Evolutionary conservation across 495 filamentous ascomycete species (phyloP), one percentile per base, ranked within the genome.

Genomic region (Neurospora sp.): DNA sequence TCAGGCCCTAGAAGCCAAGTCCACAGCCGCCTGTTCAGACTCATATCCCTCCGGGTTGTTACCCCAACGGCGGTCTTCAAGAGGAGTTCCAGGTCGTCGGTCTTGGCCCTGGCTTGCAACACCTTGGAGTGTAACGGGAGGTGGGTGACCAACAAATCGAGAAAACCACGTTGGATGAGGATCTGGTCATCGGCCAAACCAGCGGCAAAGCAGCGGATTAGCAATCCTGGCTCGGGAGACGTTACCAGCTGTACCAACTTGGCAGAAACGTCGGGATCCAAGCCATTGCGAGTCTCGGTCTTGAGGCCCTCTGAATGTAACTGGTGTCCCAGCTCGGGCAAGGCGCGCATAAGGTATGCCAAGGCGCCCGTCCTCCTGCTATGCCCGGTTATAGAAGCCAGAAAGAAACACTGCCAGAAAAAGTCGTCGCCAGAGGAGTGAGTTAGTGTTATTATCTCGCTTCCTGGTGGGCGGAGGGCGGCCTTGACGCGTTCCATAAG

Each of bases 391-490:
- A 99, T 97, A 0, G 93, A 89, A 16, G 94, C 93, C 44, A 98
- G 85, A 75, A 99, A 97, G 75, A 99, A 91, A 80, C 93, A 97
- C 83, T 99, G 96, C 96, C 96, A 99, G 79, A 97, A 99, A 79
- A 94, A 97, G 75, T 94, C 92, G 70, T 94, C 92, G 38, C 89
- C 90, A 10, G 85, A 82, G 16, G 85, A 87, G 69, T 86, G 84
- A n/a, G 83, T 81, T n/a, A 86, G 81, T 2, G 86, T 85, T 10
- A 84, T 82, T 27, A 84, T 81, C 53, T 84, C 81, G 73, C 84
- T 81, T 45, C 72, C 75, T 6, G 81, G 81, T 16, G 84, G 83
- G 4, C 87, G 87, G 31, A 94, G 87, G 12, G 89, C 88, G 76
- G 85, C 82, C 75, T 91, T 93, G 75, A 98, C 90, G 68, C 86